Conservation (phyloP, 2,329 filamentous ascomycete genomes). For the Capronia epimyces region DNA sequence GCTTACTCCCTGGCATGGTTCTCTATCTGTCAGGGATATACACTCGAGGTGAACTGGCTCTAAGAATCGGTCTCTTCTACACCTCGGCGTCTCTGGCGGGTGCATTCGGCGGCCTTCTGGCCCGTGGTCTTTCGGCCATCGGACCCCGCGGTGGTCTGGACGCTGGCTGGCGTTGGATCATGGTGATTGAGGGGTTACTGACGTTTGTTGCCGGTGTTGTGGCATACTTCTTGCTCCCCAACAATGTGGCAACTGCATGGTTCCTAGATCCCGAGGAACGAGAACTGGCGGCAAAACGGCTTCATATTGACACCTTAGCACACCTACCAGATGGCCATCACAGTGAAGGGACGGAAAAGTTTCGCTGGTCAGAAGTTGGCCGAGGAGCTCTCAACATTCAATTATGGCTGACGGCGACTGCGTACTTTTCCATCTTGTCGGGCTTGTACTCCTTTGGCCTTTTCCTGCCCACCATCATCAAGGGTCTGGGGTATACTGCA, state of each 20-base stretch:
- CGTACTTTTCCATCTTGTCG: slow-evolving; percentile 72
- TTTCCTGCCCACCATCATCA: slow-evolving; percentile 75
- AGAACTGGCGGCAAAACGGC: slow-evolving; percentile 62
- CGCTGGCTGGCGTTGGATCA: slow-evolving; percentile 33
- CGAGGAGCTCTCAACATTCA: slow-evolving; percentile 59
- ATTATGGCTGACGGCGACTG: slow-evolving; percentile 78
- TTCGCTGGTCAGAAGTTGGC: slow-evolving; percentile 67
- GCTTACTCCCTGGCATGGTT: slow-evolving; percentile 40
- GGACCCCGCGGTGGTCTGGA: slow-evolving; percentile 44
- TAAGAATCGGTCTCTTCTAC: slow-evolving; percentile 76
- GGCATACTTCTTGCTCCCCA: slow-evolving; percentile 59
- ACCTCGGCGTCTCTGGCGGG: slow-evolving; percentile 74
- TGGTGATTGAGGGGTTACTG: slow-evolving; percentile 33
- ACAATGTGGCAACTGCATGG: slow-evolving; percentile 69
- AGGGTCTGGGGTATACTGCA: slow-evolving; percentile 52
- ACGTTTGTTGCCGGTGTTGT: slow-evolving; percentile 30
- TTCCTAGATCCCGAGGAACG: slow-evolving; percentile 69
- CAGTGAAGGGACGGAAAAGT: slow-evolving; percentile 57
- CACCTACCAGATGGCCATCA: slow-evolving; percentile 48
- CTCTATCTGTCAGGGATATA: slow-evolving; percentile 54
- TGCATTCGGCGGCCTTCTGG: slow-evolving; percentile 80
- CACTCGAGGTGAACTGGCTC: slow-evolving; percentile 68
- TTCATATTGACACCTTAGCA: slow-evolving; percentile 65
- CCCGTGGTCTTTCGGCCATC: slow-evolving; percentile 82
- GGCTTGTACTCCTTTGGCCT: slow-evolving; percentile 72